Percentiles rank a stretch among this genome's conserved stretches.
Evolutionary conservation across 495 filamentous ascomycete species (phyloP).

Genomic region (Xanthoparmelia taractica): DNA sequence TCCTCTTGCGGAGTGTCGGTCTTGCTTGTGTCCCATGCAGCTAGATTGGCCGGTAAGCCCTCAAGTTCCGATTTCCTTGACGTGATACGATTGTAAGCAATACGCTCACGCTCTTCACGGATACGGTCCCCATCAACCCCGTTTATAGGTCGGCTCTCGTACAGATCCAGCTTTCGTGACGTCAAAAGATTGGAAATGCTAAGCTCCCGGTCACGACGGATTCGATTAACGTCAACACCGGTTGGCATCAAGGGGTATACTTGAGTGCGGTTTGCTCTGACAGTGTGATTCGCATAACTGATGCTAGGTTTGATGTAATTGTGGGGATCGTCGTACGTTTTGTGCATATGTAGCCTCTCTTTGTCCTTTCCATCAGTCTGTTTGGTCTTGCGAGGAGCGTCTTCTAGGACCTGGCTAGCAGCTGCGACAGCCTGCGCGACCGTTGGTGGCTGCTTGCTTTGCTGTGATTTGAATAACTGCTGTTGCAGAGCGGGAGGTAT

Average conservation of each 20-base stretch:
- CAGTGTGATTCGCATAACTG: conserved; percentile 68
- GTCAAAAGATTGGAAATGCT: conserved; percentile 83
- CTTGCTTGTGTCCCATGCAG: conserved; percentile 70
- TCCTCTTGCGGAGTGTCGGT: conserved; percentile 63
- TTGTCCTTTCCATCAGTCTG: conserved; percentile 23
- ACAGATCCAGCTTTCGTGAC: conserved; percentile 61
- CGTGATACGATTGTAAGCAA: conserved; percentile 81
- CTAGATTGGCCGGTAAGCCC: conserved; percentile 70
- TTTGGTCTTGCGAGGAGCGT: conserved; percentile 33
- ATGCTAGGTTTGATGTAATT: conserved; percentile 51
- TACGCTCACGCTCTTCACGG: conserved; percentile 74
- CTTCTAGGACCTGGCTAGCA: conserved; percentile 47
- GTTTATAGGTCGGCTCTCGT: conserved; percentile 8
- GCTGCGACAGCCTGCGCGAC: conserved; percentile 49
- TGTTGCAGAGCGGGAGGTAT: conserved; percentile 68
- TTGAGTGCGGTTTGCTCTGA: conserved; percentile 61
- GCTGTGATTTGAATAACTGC: conserved; percentile 64
- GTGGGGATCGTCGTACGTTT: conserved; percentile 62
- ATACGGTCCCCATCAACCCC: conserved; percentile 60
- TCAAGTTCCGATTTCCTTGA: conserved; percentile 77
- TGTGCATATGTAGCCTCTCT: conserved; percentile 41
- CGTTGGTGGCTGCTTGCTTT: conserved; percentile 51
- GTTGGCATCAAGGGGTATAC: conserved; percentile 81
- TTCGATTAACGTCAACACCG: conserved; percentile 67
- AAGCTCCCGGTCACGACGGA: conserved; percentile 75